Evolutionary conservation across 441 rosid species (phyloP).

Genomic region (Brassica balearica): DNA sequence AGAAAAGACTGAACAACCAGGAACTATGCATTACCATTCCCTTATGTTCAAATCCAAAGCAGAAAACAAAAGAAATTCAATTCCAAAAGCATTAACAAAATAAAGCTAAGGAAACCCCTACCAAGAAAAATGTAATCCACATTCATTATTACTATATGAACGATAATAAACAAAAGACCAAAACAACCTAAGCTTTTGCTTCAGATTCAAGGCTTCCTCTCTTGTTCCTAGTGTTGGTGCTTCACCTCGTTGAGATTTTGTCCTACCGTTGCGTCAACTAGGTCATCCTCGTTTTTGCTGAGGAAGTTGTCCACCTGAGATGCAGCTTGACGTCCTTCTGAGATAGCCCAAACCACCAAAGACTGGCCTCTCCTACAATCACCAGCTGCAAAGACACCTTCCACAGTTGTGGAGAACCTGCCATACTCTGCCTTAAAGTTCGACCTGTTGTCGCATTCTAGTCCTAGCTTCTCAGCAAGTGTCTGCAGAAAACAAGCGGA

Average conservation of each 20-base stretch:
- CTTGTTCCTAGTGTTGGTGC: slow-evolving; percentile 12
- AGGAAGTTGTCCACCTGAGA: slow-evolving; percentile 88
- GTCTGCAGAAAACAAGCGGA: slow-evolving; percentile 53
- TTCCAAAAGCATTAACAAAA: slow-evolving; percentile 37
- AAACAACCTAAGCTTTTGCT: slow-evolving; percentile 36
- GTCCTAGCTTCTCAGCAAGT: slow-evolving; percentile 86
- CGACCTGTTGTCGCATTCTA: slow-evolving; percentile 85
- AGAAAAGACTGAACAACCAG: background rate
- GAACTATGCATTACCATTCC: slow-evolving; percentile 34
- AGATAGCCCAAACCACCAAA: slow-evolving; percentile 98
- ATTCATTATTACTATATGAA: slow-evolving; percentile 36
- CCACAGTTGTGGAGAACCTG: slow-evolving; percentile 86
- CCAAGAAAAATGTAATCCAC: slow-evolving; percentile 24
- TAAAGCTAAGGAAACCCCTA: slow-evolving; percentile 33
- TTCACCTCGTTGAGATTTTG: slow-evolving; percentile 35
- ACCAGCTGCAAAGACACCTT: slow-evolving; percentile 97
- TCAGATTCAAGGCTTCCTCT: slow-evolving; percentile 10
- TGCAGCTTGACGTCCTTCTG: slow-evolving; percentile 99
- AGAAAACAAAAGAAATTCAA: slow-evolving; percentile 22
- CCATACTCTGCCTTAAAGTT: slow-evolving; percentile 98
- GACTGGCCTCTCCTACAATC: slow-evolving; percentile 99
- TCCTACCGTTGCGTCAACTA: slow-evolving; percentile 5
- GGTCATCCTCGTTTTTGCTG: slow-evolving; percentile 22
- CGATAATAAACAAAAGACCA: slow-evolving; percentile 20
- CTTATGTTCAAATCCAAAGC: slow-evolving; percentile 26